Base-by-base conservation (phyloP, 2,329 filamentous ascomycete genomes). In the Neopestalotiopsis rosae region DNA sequence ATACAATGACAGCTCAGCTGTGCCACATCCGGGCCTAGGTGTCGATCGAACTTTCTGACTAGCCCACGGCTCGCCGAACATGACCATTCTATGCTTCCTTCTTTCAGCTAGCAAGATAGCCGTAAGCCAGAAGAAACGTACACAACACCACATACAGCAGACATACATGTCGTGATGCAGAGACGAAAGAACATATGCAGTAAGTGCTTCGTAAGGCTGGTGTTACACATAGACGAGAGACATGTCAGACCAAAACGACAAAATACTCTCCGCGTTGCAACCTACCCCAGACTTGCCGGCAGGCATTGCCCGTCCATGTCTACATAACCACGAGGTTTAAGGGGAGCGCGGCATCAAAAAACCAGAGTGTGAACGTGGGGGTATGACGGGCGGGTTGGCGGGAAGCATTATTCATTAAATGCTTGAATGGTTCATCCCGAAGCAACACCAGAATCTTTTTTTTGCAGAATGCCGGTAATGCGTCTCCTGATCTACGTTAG, bases 171-270 rank as follows among this genome's bases (percentile, higher is more conserved):
- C 34, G 34, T 38, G 34, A 10, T 38, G 34, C 34, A 38, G 34
- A 38, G 34, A 38, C 34, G 34, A 38, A 3, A 38, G 34, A 38
- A 7, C 6, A 38, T 38, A 10, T n/a, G 17, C 42, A 52, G 45
- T n/a, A 49, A 62, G 32, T 38, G 30, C 59, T 62, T 62, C 57
- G 59, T 62, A 62, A 62, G 59, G 32, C 59, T 62, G 28, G 59
- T 30, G 59, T 62, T 62, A 62, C 59, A 62, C 59, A 40, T 34
- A 62, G 34, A 30, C 59, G 30, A 34, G 30, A 34, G 30, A 34
- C 30, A 62, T 34, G 59, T 59, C 24, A 59, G 24, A 24, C 30
- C 59, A 14, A 62, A 30, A n/a, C 40, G 17, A 52, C 45, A 52
- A 52, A n/a, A n/a, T 52, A 52, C 45, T 52, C 45, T 20, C 59